Conservation (phyloP, 2,329 filamentous ascomycete genomes). For the Diaporthe citri region DNA sequence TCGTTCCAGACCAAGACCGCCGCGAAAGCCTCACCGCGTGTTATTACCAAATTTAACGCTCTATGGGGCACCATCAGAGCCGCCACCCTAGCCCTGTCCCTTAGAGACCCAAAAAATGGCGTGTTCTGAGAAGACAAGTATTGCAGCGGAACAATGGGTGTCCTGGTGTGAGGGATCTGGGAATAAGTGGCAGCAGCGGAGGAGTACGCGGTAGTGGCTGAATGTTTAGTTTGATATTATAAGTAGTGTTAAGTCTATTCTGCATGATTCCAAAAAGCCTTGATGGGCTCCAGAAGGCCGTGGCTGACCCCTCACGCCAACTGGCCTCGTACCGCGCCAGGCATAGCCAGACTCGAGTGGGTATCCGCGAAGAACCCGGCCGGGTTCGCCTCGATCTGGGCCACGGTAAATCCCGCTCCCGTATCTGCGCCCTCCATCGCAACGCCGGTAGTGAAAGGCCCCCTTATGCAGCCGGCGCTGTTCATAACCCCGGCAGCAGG, state of each 20-base stretch:
- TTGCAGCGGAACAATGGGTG: neutral
- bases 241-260: neutral
- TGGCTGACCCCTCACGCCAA: constrained; percentile 40
- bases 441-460: constrained; percentile 59
- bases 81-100: neutral
- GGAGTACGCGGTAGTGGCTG: neutral
- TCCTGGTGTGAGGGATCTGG: neutral
- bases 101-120: neutral
- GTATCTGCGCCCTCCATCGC: constrained; percentile 57
- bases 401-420: constrained; percentile 58
- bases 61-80: neutral
- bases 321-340: constrained; percentile 63
- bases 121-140: no score
- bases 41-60: neutral
- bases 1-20: no score
- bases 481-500: constrained; percentile 39
- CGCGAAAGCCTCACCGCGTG: accelerated
- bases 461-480: constrained; percentile 47
- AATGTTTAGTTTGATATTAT: neutral
- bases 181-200: neutral
- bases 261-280: neutral
- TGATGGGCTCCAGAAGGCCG: neutral
- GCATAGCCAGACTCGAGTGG: constrained; percentile 56
- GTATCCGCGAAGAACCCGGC: constrained; percentile 62
- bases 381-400: constrained; percentile 61